Base-by-base conservation (phyloP, 306 rosid species). In the Corylus heterophylla region DNA sequence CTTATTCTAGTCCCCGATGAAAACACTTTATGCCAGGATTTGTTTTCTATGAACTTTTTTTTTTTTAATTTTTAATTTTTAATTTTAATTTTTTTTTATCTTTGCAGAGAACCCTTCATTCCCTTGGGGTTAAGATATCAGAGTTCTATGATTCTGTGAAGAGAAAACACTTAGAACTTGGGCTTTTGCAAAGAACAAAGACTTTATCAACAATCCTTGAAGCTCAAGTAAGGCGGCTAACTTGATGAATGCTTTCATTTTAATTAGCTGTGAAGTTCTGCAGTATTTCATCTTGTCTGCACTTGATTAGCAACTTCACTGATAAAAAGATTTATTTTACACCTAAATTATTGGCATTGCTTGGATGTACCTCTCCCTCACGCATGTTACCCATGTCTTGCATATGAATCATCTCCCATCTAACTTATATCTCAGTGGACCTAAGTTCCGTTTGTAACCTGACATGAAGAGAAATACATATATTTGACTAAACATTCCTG, bases 81-180 rank as follows among this genome's bases (percentile, higher is more conserved):
- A 0, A 22, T 22, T 22, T 22, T 22, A 22, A 22, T 22, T 22
- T 22, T 22, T 22, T 37, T 54, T 4, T 59, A 78, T 82, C 72
- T 78, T 84, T 79, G 90, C 83, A 93, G 98, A 91, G 74, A 82
- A 86, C 79, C 75, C 87, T 88, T 42, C 82, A 77, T 87, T 93
- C 95, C 73, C 88, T 84, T 58, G 85, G 85, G 75, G 78, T 74
- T 73, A 89, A 79, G 82, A 82, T 90, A 66, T 81, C 88, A 69
- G 93, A 86, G 59, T 81, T 91, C 72, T 88, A 88, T 48, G 88
- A 89, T 76, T 87, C 92, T 55, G 90, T 91, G 73, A 83, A 75
- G 85, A 80, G 71, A 76, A 91, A 93, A 83, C 82, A 87, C 69
- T 6, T 76, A 55, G 93, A 93, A 75, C 90, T 93, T 74, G 89